phyloP scores from a whole-genome alignment of 2,329 filamentous ascomycete genomes.

The Davidsoniella eucalypti region DNA sequence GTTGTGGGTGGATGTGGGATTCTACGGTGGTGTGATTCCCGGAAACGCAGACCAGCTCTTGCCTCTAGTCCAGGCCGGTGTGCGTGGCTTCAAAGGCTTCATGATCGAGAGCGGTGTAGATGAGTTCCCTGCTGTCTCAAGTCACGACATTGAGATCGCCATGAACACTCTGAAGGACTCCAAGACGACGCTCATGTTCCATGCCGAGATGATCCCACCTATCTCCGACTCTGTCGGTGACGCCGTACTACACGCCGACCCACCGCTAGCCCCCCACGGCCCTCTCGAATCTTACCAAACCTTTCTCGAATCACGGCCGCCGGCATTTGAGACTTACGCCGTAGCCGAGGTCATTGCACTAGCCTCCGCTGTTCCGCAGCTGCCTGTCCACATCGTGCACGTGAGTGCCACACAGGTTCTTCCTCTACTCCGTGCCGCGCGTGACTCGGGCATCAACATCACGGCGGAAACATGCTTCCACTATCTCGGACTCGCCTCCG shows the following conservation, averaged over 20 bases:
- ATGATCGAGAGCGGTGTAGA: slow-evolving; percentile 93
- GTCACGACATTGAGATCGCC: slow-evolving; percentile 59
- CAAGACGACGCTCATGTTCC: slow-evolving; percentile 93
- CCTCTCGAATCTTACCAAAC: slow-evolving; percentile 67
- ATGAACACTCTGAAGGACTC: slow-evolving; percentile 67
- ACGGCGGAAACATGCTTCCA: slow-evolving; percentile 94
- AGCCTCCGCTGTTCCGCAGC: slow-evolving; percentile 59
- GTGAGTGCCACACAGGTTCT: slow-evolving; percentile 81
- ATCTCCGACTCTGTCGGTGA: slow-evolving; percentile 66
- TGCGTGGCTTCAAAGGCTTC: slow-evolving; percentile 94
- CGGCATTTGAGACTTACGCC: slow-evolving; percentile 80
- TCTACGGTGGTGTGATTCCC: slow-evolving; percentile 88
- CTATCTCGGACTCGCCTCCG: slow-evolving; percentile 71
- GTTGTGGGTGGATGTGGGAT: slow-evolving; percentile 98
- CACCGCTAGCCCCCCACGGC: slow-evolving; percentile 54
- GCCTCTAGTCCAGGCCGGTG: slow-evolving; percentile 66
- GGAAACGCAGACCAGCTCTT: slow-evolving; percentile 70
- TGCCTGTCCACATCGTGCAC: slow-evolving; percentile 87
- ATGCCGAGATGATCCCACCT: slow-evolving; percentile 95
- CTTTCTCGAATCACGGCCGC: slow-evolving; percentile 80
- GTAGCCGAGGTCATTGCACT: slow-evolving; percentile 73
- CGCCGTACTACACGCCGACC: slow-evolving; percentile 50
- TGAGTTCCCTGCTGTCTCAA: slow-evolving; percentile 84
- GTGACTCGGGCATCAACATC: slow-evolving; percentile 60
- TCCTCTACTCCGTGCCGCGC: slow-evolving; percentile 59